Conservation (phyloP, 176 grass and related monocot species). For the Carex pumila region DNA sequence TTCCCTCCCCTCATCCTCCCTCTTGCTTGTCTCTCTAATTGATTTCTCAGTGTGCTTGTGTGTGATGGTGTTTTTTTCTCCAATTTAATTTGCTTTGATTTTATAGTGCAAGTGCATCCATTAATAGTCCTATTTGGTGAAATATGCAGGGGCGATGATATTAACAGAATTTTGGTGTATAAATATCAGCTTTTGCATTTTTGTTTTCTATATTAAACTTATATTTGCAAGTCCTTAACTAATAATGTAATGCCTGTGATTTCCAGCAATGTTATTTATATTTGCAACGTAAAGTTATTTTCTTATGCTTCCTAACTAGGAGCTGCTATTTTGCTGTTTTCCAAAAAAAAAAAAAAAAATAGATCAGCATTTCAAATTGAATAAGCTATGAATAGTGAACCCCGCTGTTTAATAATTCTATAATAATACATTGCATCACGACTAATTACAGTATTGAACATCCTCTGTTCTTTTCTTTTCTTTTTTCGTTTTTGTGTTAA, state of each 20-base stretch:
- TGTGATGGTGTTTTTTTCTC: not conserved
- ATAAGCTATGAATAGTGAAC: not conserved
- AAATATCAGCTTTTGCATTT: not conserved
- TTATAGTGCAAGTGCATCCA: not conserved
- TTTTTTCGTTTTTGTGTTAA: not conserved
- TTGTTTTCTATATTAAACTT: not conserved
- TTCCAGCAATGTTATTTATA: not conserved
- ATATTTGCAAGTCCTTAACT: not conserved
- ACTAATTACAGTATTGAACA: not conserved
- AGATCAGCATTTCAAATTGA: not conserved
- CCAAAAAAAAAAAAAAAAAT: not conserved
- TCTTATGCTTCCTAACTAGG: not conserved
- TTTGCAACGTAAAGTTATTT: not conserved
- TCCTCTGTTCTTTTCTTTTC: not conserved
- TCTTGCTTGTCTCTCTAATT: not conserved
- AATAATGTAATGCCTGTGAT: not conserved
- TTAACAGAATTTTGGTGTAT: not conserved
- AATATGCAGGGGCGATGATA: not conserved
- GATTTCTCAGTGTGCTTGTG: not conserved
- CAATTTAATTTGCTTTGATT: not conserved
- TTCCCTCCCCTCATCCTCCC: not conserved
- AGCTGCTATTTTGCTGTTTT: not conserved
- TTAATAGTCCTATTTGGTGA: not conserved
- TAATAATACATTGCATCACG: not conserved
- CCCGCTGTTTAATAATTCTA: not conserved